Conservation (phyloP, 306 rosid genomes). For the Prunus armeniaca region DNA sequence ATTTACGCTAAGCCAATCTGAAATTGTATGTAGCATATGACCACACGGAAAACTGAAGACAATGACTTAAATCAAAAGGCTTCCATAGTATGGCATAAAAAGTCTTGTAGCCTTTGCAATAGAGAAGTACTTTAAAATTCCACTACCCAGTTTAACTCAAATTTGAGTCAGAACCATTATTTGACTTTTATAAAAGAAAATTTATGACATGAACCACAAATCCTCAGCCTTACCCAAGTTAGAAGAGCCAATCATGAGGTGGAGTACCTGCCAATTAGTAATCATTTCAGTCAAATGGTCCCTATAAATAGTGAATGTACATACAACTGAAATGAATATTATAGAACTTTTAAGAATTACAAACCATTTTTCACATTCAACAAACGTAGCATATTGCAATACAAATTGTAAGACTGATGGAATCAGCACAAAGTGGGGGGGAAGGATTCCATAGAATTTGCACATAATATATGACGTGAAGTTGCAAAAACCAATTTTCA, state of each 20-base stretch:
- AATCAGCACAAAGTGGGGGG: background rate
- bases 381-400: background rate
- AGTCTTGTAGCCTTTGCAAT: background rate
- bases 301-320: background rate
- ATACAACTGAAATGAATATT: background rate
- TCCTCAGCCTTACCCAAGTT: slow-evolving; percentile 51
- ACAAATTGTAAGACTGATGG: background rate
- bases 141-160: background rate
- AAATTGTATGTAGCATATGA: background rate
- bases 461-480: background rate
- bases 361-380: background rate
- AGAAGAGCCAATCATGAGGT: slow-evolving; percentile 61
- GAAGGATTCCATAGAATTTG: background rate
- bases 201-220: slow-evolving; percentile 2
- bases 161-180: slow-evolving; percentile 13
- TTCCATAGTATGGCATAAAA: background rate
- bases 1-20: background rate
- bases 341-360: background rate
- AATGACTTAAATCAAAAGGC: background rate
- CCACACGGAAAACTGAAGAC: background rate
- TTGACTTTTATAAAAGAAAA: background rate
- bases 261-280: slow-evolving; percentile 56
- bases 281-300: slow-evolving; percentile 12
- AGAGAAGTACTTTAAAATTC: background rate
- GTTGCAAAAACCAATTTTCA: background rate